Evolutionary conservation across 345 rosid species (phyloP).

Genomic region (Theobroma cacao): DNA sequence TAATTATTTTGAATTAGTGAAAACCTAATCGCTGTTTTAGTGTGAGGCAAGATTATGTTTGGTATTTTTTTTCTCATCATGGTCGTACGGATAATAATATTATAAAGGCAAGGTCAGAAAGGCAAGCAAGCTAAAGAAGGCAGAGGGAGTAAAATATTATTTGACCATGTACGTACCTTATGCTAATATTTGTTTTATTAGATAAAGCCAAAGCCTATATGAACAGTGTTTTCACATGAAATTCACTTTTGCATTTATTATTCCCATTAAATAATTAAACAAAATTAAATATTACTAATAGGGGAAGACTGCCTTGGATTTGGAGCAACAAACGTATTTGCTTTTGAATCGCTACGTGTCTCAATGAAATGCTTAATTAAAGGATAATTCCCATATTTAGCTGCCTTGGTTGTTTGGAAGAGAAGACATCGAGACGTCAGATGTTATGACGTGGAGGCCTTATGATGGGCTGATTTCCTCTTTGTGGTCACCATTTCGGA

Average conservation of each 20-base stretch:
- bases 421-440: neutral
- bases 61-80: neutral
- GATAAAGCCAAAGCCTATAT: neutral
- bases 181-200: neutral
- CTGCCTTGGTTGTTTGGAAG: neutral
- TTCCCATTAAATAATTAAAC: neutral
- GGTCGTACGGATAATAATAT: neutral
- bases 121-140: neutral
- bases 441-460: neutral
- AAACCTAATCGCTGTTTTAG: neutral
- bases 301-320: neutral
- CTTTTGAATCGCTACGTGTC: neutral
- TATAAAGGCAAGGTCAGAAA: neutral
- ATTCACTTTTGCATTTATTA: neutral
- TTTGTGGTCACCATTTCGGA: neutral
- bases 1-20: neutral
- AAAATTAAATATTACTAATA: neutral
- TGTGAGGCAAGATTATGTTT: neutral
- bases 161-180: neutral
- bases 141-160: neutral
- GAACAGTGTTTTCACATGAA: neutral
- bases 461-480: neutral
- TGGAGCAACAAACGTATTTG: neutral
- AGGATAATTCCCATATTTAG: too few species aligned
- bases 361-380: too few species aligned